A percentile compares a stretch with the other conserved stretches of the same genome.
phyloP scores from a whole-genome alignment of 2,329 filamentous ascomycete genomes.

The Magnaporthiopsis incrustans region DNA sequence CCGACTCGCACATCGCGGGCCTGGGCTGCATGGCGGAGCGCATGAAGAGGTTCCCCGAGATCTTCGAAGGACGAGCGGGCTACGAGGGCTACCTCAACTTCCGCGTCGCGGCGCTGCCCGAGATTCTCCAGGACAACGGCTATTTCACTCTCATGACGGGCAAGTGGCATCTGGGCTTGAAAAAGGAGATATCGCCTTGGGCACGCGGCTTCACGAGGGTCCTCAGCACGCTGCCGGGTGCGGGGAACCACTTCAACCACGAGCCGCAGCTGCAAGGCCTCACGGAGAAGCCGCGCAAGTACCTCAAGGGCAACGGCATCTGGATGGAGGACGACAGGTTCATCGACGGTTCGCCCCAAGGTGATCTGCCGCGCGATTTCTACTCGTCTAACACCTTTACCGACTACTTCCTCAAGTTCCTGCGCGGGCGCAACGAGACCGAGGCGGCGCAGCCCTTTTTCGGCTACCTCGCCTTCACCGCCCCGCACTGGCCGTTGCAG shows the following conservation, averaged over 20 bases:
- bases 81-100: conserved; percentile 59
- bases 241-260: conserved; percentile 45
- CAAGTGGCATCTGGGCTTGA: conserved; percentile 55
- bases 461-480: conserved; percentile 52
- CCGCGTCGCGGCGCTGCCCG: conserved; percentile 48
- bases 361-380: conserved; percentile 37
- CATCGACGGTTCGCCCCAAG: conserved; percentile 22
- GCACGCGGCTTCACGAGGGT: conserved; percentile 51
- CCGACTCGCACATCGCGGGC: conserved; percentile 28
- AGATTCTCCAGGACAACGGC: conserved; percentile 48
- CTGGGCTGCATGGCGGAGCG: conserved; percentile 29
- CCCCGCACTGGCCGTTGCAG: conserved; percentile 56
- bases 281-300: conserved; percentile 26
- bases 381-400: conserved; percentile 47
- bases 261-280: conserved; percentile 31
- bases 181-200: conserved; percentile 32
- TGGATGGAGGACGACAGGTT: conserved; percentile 29
- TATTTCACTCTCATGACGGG: conserved; percentile 54
- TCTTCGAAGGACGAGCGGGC: conserved; percentile 36
- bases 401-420: conserved; percentile 41
- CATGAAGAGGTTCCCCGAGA: conserved; percentile 2
- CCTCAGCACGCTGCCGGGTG: conserved; percentile 53
- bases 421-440: conserved; percentile 34
- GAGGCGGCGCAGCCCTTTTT: conserved; percentile 41
- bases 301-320: conserved; percentile 29